A percentile compares a stretch with the other conserved stretches of the same genome.
Conservation (phyloP, 371 early-diverging fungal genomes). For the Mucor mucedo region DNA sequence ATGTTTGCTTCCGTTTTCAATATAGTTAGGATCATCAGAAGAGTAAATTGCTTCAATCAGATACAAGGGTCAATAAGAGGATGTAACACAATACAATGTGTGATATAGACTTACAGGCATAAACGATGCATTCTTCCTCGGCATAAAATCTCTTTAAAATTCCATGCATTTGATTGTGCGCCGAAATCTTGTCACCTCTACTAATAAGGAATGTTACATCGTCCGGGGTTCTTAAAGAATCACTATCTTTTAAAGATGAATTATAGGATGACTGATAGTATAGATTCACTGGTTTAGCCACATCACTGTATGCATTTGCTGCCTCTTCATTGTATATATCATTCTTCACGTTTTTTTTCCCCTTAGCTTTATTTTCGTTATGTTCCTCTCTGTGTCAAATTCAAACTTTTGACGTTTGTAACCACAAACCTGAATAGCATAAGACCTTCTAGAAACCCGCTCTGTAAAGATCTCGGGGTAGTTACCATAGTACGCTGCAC, state of each 20-base stretch:
- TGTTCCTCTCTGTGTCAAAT: neutral
- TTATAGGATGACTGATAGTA: neutral
- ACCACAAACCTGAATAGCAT: neutral
- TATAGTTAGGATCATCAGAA: too few relatives aligned
- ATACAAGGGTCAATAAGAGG: too few relatives aligned
- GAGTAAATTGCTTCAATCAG: too few relatives aligned
- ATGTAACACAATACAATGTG: too few relatives aligned
- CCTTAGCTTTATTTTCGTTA: neutral
- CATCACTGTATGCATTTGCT: neutral
- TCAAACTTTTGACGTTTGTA: neutral
- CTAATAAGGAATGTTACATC: neutral
- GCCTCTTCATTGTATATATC: neutral
- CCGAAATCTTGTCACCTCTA: neutral
- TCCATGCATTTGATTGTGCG: neutral
- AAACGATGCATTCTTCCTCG: too few relatives aligned
- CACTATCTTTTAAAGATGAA: neutral
- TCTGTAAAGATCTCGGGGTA: neutral
- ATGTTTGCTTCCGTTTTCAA: too few relatives aligned
- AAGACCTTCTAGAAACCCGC: neutral
- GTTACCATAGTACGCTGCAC: neutral
- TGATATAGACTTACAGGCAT: neutral
- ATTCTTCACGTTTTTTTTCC: neutral
- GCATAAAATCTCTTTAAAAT: too few relatives aligned
- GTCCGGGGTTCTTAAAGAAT: neutral
- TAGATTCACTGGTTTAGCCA: neutral